A percentile compares a stretch with the other conserved stretches of the same genome.
Evolutionary conservation across 352 stramenopile species (phyloP).

Genomic region (Pelagophyceae sp.): DNA sequence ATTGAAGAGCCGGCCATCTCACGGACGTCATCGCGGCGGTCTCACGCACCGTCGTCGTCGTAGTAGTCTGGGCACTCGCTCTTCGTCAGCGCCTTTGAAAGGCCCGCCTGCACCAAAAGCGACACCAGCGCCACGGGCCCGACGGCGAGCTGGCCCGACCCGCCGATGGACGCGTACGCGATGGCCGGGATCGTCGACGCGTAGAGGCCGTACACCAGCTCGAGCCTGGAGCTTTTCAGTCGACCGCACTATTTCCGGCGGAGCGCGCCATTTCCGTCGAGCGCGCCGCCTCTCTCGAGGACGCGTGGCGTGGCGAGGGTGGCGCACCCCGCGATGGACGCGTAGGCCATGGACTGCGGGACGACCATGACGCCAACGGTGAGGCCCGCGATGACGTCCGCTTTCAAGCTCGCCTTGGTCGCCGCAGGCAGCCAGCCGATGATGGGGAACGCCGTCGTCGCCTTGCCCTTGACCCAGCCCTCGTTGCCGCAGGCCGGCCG

Average conservation of each 20-base stretch:
- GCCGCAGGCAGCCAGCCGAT: not conserved
- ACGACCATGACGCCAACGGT: slow-evolving; percentile 74
- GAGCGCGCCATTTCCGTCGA: too few species aligned
- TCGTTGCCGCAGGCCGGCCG: too few species aligned
- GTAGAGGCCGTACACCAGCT: slow-evolving; percentile 76
- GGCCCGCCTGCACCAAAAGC: slow-evolving; percentile 37
- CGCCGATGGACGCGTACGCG: slow-evolving; percentile 66
- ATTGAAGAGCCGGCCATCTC: too few species aligned
- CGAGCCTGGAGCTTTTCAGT: too few species aligned
- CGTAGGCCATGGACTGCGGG: slow-evolving; percentile 77
- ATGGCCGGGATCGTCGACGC: slow-evolving; percentile 66
- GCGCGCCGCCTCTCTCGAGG: too few species aligned
- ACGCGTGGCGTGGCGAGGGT: too few species aligned
- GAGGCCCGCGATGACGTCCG: slow-evolving; percentile 41
- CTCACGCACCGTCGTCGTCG: too few species aligned
- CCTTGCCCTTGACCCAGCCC: too few species aligned
- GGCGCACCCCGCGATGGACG: slow-evolving; percentile 73
- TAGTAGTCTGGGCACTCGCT: slow-evolving; percentile 34
- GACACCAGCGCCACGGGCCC: slow-evolving; percentile 60
- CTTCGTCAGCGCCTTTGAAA: slow-evolving; percentile 26
- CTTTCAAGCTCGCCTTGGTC: not conserved
- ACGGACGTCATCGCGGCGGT: too few species aligned
- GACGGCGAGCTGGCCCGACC: slow-evolving; percentile 62
- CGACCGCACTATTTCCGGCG: too few species aligned
- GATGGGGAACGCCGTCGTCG: too few species aligned